These are phyloP conservation scores for Colletotrichum sp. DNA, from an alignment of 2,329 filamentous ascomycete species.

Conservation along the genomic window DNA sequence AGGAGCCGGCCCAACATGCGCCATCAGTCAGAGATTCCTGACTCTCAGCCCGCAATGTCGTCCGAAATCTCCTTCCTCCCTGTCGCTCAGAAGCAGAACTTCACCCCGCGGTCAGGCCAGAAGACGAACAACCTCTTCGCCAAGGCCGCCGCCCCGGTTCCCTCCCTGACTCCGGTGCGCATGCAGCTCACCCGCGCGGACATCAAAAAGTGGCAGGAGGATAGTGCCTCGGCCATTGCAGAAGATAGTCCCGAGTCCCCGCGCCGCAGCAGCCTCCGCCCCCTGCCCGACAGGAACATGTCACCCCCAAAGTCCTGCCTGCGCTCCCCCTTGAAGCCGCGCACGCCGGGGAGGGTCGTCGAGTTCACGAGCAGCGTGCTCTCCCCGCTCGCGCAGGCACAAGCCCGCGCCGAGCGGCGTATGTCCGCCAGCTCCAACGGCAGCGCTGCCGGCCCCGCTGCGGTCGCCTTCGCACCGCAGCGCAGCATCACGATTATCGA, in stretches of 20 bases:
- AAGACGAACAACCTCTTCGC: conserved; percentile 43
- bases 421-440: neutral
- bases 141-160: conserved; percentile 29
- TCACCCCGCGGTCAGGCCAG: conserved; percentile 47
- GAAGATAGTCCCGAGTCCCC: conserved; percentile 42
- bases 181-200: conserved; percentile 47
- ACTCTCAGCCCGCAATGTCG: conserved; percentile 33
- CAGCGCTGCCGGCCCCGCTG: conserved; percentile 1
- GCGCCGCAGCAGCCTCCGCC: conserved; percentile 40
- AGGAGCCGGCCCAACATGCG: neutral
- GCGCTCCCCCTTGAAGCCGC: conserved; percentile 61
- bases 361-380: conserved; percentile 59
- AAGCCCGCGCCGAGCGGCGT: conserved; percentile 19
- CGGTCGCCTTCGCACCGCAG: neutral
- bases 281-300: conserved; percentile 53
- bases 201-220: conserved; percentile 45
- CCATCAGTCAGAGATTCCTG: conserved; percentile 12
- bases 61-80: conserved; percentile 36
- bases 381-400: conserved; percentile 48
- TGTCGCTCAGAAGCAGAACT: conserved; percentile 53
- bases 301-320: conserved; percentile 63
- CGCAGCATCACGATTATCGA: conserved; percentile 11
- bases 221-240: conserved; percentile 40
- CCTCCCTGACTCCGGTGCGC: conserved; percentile 39
- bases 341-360: conserved; percentile 62